Evolutionary conservation across 2,329 filamentous ascomycete species (phyloP).

Genomic region (Cladorrhinum sp.): DNA sequence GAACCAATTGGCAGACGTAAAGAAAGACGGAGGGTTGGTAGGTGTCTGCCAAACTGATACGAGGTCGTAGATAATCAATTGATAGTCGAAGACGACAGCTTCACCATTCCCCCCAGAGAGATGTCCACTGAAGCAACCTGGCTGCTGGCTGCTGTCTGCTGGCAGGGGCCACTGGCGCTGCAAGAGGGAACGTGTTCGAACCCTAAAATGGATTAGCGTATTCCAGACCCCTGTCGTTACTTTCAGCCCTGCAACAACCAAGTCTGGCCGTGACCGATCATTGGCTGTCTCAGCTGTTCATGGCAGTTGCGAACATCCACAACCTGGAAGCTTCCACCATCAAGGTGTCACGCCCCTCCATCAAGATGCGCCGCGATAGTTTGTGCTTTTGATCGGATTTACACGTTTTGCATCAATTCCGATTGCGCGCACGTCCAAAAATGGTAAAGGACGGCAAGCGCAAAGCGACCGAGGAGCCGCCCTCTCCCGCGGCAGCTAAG

Average conservation of each 20-base stretch:
- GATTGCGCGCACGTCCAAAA: conserved; percentile 6
- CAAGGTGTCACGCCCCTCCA: not conserved
- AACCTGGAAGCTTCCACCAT: conserved; percentile 9
- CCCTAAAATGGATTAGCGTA: conserved; percentile 20
- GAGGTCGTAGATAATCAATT: not conserved
- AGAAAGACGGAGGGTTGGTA: conserved; percentile 8
- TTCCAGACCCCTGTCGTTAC: not conserved
- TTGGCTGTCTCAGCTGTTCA: not conserved
- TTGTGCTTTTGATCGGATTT: too few relatives aligned
- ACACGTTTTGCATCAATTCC: not conserved
- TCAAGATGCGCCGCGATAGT: not conserved
- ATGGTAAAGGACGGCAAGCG: conserved; percentile 57
- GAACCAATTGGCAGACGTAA: conserved; percentile 3
- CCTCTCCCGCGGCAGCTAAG: conserved; percentile 61
- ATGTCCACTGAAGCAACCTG: not conserved
- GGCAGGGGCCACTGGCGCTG: conserved; percentile 1
- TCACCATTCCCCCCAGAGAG: conserved; percentile 1
- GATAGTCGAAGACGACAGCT: conserved; percentile 10
- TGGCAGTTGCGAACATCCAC: not conserved
- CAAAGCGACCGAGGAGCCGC: conserved; percentile 66
- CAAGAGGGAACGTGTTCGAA: conserved; percentile 23
- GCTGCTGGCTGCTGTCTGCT: conserved; percentile 11
- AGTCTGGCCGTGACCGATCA: not conserved
- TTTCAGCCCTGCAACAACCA: conserved; percentile 12
- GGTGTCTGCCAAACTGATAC: conserved; percentile 1